phyloP scores from a whole-genome alignment of 768 basidiomycete genomes.

The Termitomyces bulborhizus region DNA sequence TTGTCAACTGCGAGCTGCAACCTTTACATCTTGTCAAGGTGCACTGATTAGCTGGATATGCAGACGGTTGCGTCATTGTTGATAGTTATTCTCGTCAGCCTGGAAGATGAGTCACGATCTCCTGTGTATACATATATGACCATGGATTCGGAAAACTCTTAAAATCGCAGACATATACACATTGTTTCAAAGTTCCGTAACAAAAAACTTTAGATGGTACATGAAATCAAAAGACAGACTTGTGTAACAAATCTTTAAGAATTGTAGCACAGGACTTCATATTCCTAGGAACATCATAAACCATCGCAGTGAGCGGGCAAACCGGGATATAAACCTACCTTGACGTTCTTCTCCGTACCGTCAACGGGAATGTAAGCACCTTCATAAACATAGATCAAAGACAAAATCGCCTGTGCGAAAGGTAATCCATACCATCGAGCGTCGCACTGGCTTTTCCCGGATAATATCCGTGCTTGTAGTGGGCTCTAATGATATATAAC shows the following conservation, averaged over 20 bases:
- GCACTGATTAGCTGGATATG: background rate
- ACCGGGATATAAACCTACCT: conserved; percentile 25
- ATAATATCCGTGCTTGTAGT: conserved; percentile 42
- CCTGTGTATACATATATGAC: background rate
- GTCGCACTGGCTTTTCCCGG: conserved; percentile 62
- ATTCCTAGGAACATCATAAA: conserved; percentile 19
- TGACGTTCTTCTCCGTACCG: conserved; percentile 43
- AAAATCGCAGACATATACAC: background rate
- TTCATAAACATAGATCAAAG: conserved; percentile 12
- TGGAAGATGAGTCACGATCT: conserved; percentile 29
- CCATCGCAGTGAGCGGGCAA: background rate
- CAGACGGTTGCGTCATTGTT: conserved; percentile 45
- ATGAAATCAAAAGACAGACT: background rate
- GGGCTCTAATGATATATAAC: conserved; percentile 57
- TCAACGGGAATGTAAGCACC: conserved; percentile 53
- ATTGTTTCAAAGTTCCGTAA: background rate
- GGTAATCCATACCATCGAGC: conserved; percentile 34
- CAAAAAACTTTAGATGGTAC: background rate
- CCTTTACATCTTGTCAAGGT: background rate
- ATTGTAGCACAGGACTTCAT: conserved; percentile 32
- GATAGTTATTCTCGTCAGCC: conserved; percentile 32
- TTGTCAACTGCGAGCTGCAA: conserved; percentile 36
- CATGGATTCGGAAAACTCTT: background rate
- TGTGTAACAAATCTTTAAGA: background rate
- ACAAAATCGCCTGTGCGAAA: background rate